phyloP scores from a whole-genome alignment of 1,284 basidiomycete genomes.

The Cryptococcus floricola region DNA sequence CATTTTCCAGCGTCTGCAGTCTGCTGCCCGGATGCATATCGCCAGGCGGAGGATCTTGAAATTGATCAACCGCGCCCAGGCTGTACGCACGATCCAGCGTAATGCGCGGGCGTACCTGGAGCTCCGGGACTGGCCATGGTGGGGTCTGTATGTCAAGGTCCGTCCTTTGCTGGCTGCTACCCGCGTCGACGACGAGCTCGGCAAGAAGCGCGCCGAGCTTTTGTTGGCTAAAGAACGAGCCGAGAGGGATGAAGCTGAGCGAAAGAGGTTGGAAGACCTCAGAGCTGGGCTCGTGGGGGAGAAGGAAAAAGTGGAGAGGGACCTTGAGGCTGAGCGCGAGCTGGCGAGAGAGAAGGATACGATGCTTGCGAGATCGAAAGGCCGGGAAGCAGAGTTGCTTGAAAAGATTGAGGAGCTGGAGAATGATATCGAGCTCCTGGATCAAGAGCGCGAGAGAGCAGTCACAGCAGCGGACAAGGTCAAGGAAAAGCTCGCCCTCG shows the following conservation, averaged over 20 bases:
- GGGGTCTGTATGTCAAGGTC: constrained; percentile 95
- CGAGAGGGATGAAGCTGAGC: constrained; percentile 76
- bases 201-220: constrained; percentile 82
- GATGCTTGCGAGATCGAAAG: constrained; percentile 79
- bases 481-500: constrained; percentile 25
- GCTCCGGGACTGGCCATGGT: constrained; percentile 96
- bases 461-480: constrained; percentile 26
- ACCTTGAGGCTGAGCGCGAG: constrained; percentile 75
- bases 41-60: constrained; percentile 90
- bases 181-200: constrained; percentile 85
- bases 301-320: constrained; percentile 74
- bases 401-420: constrained; percentile 80
- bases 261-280: constrained; percentile 71
- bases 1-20: constrained; percentile 84
- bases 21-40: constrained; percentile 77
- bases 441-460: constrained; percentile 78
- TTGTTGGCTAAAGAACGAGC: constrained; percentile 68
- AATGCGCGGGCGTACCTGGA: constrained; percentile 90
- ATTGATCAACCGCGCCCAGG: constrained; percentile 85
- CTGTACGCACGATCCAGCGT: constrained; percentile 86
- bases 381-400: constrained; percentile 74
- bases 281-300: constrained; percentile 75
- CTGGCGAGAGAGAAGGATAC: constrained; percentile 79
- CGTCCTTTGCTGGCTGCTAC: constrained; percentile 90
- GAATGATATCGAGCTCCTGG: constrained; percentile 75